Base-by-base conservation (phyloP, 257 asterid species). In the Rehmannia glutinosa region DNA sequence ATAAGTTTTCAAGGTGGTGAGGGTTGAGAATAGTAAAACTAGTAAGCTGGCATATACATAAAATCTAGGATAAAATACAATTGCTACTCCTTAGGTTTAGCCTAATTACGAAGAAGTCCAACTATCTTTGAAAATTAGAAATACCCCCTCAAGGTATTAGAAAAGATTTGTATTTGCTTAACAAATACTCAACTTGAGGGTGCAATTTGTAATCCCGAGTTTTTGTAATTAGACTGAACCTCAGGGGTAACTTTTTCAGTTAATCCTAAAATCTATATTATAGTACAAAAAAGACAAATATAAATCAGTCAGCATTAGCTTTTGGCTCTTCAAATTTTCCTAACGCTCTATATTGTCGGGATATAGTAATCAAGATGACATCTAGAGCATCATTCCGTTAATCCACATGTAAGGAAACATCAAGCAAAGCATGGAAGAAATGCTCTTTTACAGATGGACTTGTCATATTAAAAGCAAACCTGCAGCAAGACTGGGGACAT, bases 401-500 rank as follows among this genome's bases (percentile, higher is more conserved):
- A 69, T 53, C 55, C 43, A 39, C 39, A 66, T 66, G 41, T 10
- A 24, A 27, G 7, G 36, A 16, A 52, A 30, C 15, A 9, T 20
- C 6, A 35, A 32, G 55, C 62, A 52, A 60, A 38, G 27, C 54
- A 11, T 10, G 12, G n/a, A 8, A 54, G 43, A 32, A 58, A 13
- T 32, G 19, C 36, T 33, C 6, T 49, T 19, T 33, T 59, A 41
- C 30, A 15, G 21, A 47, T 19, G 13, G 47, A 33, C 38, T 56
- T 21, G 54, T 33, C 51, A 21, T 10, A 20, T 28, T 25, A 3
- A 41, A 47, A 45, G 66, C 57, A 67, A 78, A 90, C 97, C 97
- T 83, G 96, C 82, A 60, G 88, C 90, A 66, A 93, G 89, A 83
- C 99, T 87, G 10, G 99, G 99, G 66, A 93, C 81, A 81, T 93